Percentiles rank a stretch among this genome's conserved stretches.
Evolutionary conservation across 2,329 filamentous ascomycete species (phyloP).

Genomic region (Colletotrichum magnum): DNA sequence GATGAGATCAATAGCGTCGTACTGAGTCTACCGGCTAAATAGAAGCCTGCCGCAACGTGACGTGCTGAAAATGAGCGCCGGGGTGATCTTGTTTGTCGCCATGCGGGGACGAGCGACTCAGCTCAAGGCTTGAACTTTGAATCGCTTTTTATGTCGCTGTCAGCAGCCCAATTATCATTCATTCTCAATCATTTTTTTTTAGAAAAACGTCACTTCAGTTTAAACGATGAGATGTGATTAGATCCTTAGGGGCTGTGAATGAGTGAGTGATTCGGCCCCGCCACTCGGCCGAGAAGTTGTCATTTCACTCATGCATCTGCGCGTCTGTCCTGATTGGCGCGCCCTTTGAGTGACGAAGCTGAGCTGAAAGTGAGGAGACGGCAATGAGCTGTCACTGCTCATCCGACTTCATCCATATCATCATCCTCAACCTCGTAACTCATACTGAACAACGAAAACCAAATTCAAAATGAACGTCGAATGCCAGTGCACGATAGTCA

Average conservation of each 20-base stretch:
- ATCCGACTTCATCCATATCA: too few species aligned
- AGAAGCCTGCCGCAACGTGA: slow-evolving; percentile 2
- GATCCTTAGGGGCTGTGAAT: too few species aligned
- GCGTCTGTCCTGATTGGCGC: slow-evolving; percentile 1
- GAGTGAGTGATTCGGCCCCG: too few species aligned
- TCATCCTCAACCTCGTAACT: too few species aligned
- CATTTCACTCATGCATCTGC: too few species aligned
- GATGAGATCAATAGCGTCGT: not conserved
- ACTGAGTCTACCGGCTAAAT: slow-evolving; percentile 31
- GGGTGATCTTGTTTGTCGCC: not conserved
- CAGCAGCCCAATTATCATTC: too few species aligned
- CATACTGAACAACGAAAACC: not conserved
- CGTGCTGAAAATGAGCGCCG: slow-evolving; percentile 1
- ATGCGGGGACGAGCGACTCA: not conserved
- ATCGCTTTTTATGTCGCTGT: too few species aligned
- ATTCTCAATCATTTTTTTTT: not conserved
- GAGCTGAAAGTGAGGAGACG: not conserved
- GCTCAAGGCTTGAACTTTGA: not conserved
- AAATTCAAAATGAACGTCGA: slow-evolving; percentile 40
- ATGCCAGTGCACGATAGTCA: slow-evolving; percentile 58
- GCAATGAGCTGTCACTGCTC: too few species aligned
- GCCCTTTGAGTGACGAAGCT: slow-evolving; percentile 21
- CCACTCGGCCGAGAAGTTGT: too few species aligned
- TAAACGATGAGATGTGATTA: too few species aligned
- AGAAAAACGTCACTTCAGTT: too few species aligned